Evolutionary conservation across 805 yeast species (phyloP).

Genomic region (Sugiyamaella marilandica): DNA sequence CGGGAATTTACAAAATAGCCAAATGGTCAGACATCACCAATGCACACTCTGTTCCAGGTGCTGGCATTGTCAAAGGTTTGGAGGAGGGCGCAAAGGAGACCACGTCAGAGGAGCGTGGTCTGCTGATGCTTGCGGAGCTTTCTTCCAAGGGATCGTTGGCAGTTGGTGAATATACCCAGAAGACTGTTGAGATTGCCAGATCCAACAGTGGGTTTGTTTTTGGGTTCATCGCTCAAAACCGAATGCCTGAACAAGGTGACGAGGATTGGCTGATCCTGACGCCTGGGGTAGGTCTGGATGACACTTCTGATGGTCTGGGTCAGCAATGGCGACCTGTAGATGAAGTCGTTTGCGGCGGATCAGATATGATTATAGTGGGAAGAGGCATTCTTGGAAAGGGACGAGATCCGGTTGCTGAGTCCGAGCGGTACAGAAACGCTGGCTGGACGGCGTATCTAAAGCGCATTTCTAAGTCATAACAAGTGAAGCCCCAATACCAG

Average conservation of each 20-base stretch:
- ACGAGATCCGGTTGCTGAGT: conserved; percentile 84
- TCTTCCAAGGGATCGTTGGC: conserved; percentile 94
- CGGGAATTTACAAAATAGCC: conserved; percentile 86
- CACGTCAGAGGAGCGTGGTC: conserved; percentile 65
- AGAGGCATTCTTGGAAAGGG: conserved; percentile 94
- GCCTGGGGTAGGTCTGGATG: conserved; percentile 98
- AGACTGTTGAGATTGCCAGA: conserved; percentile 88
- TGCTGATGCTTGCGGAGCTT: conserved; percentile 91
- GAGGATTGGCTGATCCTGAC: conserved; percentile 97
- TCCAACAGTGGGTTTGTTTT: conserved; percentile 83
- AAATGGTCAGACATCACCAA: conserved; percentile 96
- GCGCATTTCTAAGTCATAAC: conserved; percentile 5
- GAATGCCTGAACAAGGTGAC: conserved; percentile 72
- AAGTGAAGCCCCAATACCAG: too few relatives aligned
- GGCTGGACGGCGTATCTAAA: conserved; percentile 85
- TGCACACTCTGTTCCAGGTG: conserved; percentile 96
- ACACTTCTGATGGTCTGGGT: conserved; percentile 91
- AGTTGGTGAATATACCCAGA: conserved; percentile 78
- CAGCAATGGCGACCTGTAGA: conserved; percentile 94
- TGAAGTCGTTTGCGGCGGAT: conserved; percentile 77
- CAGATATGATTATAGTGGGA: conserved; percentile 96
- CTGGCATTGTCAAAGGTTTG: conserved; percentile 85
- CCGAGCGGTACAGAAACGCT: conserved; percentile 82
- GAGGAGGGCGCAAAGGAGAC: conserved; percentile 69
- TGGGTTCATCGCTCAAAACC: conserved; percentile 92